Conservation (phyloP, 306 rosid species). For the Dalbergia oliveri region DNA sequence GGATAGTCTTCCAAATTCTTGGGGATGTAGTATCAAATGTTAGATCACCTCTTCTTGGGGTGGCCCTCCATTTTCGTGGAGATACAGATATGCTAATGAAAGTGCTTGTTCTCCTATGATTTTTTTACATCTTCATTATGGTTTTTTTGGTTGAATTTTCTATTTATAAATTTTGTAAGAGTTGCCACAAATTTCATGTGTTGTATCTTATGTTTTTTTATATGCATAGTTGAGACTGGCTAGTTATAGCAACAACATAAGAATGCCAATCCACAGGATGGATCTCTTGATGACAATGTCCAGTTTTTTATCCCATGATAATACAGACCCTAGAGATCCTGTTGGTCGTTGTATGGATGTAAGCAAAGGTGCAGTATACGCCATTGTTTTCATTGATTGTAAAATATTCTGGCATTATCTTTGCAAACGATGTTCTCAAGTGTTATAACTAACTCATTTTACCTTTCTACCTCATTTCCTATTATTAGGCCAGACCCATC, state of each 20-base stretch:
- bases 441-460: neutral
- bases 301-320: conserved; percentile 99
- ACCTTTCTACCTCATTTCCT: too few relatives aligned
- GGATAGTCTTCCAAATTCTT: conserved; percentile 85
- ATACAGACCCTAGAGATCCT: conserved; percentile 88
- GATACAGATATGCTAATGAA: conserved; percentile 81
- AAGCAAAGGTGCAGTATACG: conserved; percentile 84
- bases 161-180: conserved; percentile 7
- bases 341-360: conserved; percentile 96
- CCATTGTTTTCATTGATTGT: conserved; percentile 40
- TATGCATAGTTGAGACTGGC: conserved; percentile 82
- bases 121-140: conserved; percentile 37
- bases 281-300: conserved; percentile 94
- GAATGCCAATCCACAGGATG: conserved; percentile 81
- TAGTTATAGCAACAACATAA: conserved; percentile 75
- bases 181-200: conserved; percentile 7
- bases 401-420: conserved; percentile 15
- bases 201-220: conserved; percentile 48
- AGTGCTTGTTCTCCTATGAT: conserved; percentile 58
- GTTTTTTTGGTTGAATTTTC: conserved; percentile 31
- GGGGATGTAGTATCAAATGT: conserved; percentile 83
- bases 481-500: too few relatives aligned
- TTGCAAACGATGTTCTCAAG: conserved; percentile 19
- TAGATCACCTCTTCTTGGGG: conserved; percentile 90
- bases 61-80: conserved; percentile 76